A percentile compares a stretch with the other conserved stretches of the same genome.
These are phyloP conservation scores for Cutaneotrichosporon mucoides DNA, from an alignment of 1,284 basidiomycete genomes.

Conservation along the genomic window DNA sequence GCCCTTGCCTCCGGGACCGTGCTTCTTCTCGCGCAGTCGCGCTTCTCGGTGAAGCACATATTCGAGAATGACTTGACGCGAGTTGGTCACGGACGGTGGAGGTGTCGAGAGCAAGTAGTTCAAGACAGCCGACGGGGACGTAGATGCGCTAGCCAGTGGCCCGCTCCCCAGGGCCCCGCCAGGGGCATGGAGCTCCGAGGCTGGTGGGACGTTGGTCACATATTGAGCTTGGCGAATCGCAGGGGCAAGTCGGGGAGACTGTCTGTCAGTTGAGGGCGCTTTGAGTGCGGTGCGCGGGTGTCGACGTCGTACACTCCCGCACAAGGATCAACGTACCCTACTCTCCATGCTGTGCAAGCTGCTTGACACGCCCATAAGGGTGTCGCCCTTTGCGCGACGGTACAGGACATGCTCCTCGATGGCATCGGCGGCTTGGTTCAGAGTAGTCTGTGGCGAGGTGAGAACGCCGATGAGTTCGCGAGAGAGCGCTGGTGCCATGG, in stretches of 20 bases:
- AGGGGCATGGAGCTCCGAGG: conserved; percentile 40
- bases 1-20: conserved; percentile 43
- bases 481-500: conserved; percentile 11
- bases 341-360: conserved; percentile 37
- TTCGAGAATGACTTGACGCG: conserved; percentile 47
- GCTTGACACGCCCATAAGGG: conserved; percentile 39
- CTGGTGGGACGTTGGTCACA: conserved; percentile 43
- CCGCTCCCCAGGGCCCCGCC: conserved; percentile 32
- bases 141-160: conserved; percentile 18
- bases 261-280: background rate
- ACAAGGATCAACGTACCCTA: conserved; percentile 23
- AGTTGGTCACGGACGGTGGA: conserved; percentile 36
- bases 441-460: conserved; percentile 7
- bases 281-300: too few species aligned
- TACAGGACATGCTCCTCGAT: conserved; percentile 44
- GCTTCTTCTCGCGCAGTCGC: conserved; percentile 38
- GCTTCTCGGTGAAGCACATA: conserved; percentile 40
- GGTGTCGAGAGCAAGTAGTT: conserved; percentile 36
- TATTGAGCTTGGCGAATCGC: conserved; percentile 43
- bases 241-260: conserved; percentile 30
- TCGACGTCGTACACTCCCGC: too few species aligned
- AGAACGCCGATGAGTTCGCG: conserved; percentile 10
- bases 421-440: conserved; percentile 25
- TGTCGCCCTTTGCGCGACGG: conserved; percentile 40
- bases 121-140: conserved; percentile 34